Evolutionary conservation across 2,329 filamentous ascomycete species (phyloP).

Genomic region (Aureobasidium sp.): DNA sequence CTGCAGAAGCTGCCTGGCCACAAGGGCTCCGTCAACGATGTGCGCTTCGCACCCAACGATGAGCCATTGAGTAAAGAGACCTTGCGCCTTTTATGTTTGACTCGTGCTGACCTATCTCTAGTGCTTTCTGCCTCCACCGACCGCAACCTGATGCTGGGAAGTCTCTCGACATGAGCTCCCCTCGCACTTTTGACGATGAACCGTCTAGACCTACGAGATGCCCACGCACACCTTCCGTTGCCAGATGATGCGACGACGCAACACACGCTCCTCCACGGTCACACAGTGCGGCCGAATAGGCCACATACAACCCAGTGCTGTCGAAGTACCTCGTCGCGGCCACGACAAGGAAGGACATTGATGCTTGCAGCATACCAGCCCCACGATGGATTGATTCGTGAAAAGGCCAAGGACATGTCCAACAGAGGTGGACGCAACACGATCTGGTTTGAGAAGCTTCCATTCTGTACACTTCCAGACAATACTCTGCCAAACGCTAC

Average conservation of each 20-base stretch:
- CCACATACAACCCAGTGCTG: neutral
- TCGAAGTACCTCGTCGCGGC: neutral
- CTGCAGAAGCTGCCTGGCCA: constrained; percentile 93
- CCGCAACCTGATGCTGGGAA: constrained; percentile 26
- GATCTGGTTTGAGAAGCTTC: neutral
- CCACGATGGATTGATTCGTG: neutral
- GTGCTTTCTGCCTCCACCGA: constrained; percentile 28
- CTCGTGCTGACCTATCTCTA: neutral
- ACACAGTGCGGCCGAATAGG: neutral
- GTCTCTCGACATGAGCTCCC: constrained; percentile 3
- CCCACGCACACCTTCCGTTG: neutral
- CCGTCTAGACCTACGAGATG: neutral
- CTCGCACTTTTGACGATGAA: neutral
- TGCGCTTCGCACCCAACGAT: constrained; percentile 74
- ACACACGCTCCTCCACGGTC: neutral
- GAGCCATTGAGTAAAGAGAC: constrained; percentile 74
- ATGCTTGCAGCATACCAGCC: neutral
- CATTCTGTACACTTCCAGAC: neutral
- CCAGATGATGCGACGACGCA: neutral
- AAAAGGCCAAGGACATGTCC: neutral
- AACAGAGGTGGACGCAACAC: neutral
- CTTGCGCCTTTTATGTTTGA: neutral
- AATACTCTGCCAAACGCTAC: constrained; percentile 3
- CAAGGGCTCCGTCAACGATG: constrained; percentile 89
- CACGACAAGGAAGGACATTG: neutral